These are phyloP conservation scores for Tetrastigma voinierianum DNA, from an alignment of 164 flowering plant genomes.

Conservation along the genomic window DNA sequence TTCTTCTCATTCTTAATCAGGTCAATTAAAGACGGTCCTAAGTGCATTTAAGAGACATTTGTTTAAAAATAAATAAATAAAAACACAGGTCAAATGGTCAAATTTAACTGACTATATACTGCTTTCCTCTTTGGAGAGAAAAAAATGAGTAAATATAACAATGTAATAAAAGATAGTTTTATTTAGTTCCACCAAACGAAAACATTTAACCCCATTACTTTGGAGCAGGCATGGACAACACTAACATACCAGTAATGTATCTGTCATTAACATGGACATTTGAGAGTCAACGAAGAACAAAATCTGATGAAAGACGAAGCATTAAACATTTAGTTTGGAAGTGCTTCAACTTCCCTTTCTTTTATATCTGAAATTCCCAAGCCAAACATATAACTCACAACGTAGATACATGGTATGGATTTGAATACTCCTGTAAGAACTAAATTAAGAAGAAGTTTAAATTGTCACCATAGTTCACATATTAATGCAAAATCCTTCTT, in stretches of 20 bases:
- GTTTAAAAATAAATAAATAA: too few species aligned
- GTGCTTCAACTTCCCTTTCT: conserved; percentile 37
- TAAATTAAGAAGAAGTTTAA: neutral
- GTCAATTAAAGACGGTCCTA: too few species aligned
- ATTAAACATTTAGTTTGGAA: conserved; percentile 70
- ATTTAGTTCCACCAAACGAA: neutral
- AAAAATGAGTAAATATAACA: too few species aligned
- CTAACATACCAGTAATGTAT: conserved; percentile 71
- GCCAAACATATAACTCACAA: neutral
- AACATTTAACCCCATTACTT: neutral
- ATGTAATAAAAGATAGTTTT: neutral
- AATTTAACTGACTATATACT: too few species aligned
- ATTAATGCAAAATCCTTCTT: neutral
- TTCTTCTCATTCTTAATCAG: too few species aligned
- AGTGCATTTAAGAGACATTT: too few species aligned
- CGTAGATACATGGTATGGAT: neutral
- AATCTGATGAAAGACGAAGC: conserved; percentile 86
- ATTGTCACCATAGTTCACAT: neutral
- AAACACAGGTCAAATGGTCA: too few species aligned
- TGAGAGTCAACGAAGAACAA: conserved; percentile 71
- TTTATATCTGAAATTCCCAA: conserved; percentile 55
- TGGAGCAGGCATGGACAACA: neutral
- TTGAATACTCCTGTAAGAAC: neutral
- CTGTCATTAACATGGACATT: conserved; percentile 80
- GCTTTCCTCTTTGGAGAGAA: too few species aligned